Conservation (phyloP, 768 basidiomycete species). For the Naganishia antarctica region DNA sequence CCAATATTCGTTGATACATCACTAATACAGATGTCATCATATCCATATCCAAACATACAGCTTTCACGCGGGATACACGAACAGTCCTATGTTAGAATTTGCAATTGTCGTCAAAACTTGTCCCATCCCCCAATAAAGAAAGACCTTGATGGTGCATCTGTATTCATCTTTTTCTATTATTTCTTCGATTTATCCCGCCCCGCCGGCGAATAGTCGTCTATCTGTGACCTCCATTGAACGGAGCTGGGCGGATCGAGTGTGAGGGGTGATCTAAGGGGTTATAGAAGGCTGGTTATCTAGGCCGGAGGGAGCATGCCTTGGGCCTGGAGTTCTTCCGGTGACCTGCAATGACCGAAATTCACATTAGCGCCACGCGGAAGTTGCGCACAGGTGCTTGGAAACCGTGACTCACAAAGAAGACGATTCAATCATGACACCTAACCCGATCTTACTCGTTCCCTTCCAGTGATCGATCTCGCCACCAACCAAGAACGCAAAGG, state of each 20-base stretch:
- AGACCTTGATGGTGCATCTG: neutral
- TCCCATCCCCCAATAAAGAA: neutral
- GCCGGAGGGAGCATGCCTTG: conserved; percentile 18
- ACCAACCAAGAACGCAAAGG: conserved; percentile 86
- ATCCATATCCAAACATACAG: conserved; percentile 14
- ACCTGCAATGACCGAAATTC: too few relatives aligned
- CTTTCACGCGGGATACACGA: conserved; percentile 8
- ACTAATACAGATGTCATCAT: conserved; percentile 14
- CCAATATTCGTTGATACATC: neutral
- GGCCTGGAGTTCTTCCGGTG: conserved; percentile 17
- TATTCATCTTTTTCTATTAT: conserved; percentile 14
- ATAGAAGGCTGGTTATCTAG: neutral
- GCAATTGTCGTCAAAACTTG: neutral
- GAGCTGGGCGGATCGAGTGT: neutral
- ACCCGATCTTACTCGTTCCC: conserved; percentile 90
- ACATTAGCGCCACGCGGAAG: too few relatives aligned
- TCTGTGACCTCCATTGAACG: neutral
- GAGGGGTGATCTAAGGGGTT: neutral
- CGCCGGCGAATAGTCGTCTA: neutral
- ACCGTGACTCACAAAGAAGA: conserved; percentile 43
- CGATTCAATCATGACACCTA: conserved; percentile 93
- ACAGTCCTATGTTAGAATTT: conserved; percentile 12
- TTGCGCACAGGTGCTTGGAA: too few relatives aligned
- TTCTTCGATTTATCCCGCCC: neutral
- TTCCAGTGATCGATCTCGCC: conserved; percentile 99